phyloP scores from a whole-genome alignment of 371 early-diverging fungal genomes.

The Rhizopus sp. region DNA sequence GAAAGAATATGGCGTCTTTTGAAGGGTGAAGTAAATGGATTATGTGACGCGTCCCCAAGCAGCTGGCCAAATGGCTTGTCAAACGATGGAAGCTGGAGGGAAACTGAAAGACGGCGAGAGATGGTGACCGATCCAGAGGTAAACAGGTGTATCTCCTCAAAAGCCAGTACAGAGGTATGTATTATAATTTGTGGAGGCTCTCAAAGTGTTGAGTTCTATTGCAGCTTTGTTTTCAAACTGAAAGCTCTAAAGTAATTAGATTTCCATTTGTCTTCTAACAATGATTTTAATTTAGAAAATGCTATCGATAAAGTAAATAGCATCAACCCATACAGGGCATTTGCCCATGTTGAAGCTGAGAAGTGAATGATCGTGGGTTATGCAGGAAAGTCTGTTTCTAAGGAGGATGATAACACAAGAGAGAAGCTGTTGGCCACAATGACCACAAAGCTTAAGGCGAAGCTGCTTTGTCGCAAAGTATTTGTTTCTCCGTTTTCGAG shows the following conservation, averaged over 20 bases:
- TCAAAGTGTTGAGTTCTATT: neutral
- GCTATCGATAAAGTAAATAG: constrained; percentile 1
- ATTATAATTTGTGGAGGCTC: constrained; percentile 4
- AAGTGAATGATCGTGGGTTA: constrained; percentile 1
- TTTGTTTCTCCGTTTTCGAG: constrained; percentile 16
- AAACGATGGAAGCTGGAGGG: constrained; percentile 6
- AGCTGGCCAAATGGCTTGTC: constrained; percentile 11
- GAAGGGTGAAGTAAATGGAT: constrained; percentile 7
- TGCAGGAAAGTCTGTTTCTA: constrained; percentile 1
- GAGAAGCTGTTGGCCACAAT: neutral
- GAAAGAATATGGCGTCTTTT: constrained; percentile 9
- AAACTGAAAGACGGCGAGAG: neutral
- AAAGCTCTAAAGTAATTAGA: constrained; percentile 4
- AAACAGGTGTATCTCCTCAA: constrained; percentile 5
- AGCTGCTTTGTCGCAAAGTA: constrained; percentile 13
- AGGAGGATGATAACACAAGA: constrained; percentile 1
- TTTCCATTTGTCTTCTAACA: constrained; percentile 1
- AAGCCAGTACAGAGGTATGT: constrained; percentile 12
- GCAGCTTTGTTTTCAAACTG: constrained; percentile 8
- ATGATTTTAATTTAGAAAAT: neutral
- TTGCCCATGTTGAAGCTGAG: constrained; percentile 7
- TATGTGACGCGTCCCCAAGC: constrained; percentile 4
- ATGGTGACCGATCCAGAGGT: constrained; percentile 3
- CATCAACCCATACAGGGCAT: constrained; percentile 1
- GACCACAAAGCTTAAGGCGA: constrained; percentile 9